Conservation (phyloP, 1,284 basidiomycete genomes). For the Mrakiaceae sp. region DNA sequence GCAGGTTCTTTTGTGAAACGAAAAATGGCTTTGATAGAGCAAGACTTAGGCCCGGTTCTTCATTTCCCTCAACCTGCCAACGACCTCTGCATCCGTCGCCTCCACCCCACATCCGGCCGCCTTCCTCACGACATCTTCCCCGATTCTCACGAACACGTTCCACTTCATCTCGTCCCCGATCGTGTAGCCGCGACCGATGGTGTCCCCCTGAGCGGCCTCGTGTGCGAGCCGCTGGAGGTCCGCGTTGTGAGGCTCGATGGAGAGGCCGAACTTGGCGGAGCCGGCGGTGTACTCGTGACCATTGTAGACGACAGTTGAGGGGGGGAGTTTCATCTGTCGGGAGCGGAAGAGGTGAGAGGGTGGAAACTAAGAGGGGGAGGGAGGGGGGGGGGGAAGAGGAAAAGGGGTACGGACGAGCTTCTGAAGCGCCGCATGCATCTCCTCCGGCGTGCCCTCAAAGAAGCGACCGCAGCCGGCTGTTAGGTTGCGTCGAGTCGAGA, state of each 20-base stretch:
- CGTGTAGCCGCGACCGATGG: constrained; percentile 36
- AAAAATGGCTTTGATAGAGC: background rate
- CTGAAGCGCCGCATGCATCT: constrained; percentile 73
- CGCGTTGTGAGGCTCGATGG: constrained; percentile 30
- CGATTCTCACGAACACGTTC: constrained; percentile 41
- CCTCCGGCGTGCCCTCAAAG: constrained; percentile 77
- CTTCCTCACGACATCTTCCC: constrained; percentile 36
- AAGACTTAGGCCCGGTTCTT: constrained; percentile 61
- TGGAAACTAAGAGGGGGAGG: background rate
- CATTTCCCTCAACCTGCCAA: constrained; percentile 61
- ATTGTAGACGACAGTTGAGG: constrained; percentile 71
- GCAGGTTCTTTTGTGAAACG: background rate
- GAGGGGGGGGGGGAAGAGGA: background rate
- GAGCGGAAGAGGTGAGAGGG: background rate
- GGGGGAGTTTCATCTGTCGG: constrained; percentile 47
- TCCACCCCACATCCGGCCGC: constrained; percentile 34
- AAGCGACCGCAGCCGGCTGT: constrained; percentile 84
- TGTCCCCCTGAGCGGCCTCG: constrained; percentile 20
- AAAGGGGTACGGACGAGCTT: constrained; percentile 44
- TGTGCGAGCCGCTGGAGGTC: constrained; percentile 26
- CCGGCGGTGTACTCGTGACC: constrained; percentile 62
- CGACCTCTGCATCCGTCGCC: constrained; percentile 43
- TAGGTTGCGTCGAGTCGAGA: background rate
- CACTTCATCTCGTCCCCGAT: constrained; percentile 42
- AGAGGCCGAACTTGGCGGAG: constrained; percentile 17